phyloP scores from a whole-genome alignment of 2,329 filamentous ascomycete species.

The Alternaria angustiovoidea region DNA sequence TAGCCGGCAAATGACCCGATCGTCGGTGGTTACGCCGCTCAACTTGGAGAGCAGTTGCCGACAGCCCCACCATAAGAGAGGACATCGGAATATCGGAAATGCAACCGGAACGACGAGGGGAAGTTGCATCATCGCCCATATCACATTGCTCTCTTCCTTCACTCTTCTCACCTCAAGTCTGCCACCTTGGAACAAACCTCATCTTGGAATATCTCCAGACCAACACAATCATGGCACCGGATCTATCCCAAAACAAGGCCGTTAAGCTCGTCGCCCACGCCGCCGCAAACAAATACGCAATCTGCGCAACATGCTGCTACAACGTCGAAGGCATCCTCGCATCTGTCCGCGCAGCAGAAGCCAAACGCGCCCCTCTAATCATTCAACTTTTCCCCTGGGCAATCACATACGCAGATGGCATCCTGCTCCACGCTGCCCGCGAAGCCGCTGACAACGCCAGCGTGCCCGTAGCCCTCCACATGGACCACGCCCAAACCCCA shows the following conservation, averaged over 20 bases:
- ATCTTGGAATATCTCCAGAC: neutral
- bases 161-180: neutral
- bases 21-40: slow-evolving; percentile 27
- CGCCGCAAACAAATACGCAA: slow-evolving; percentile 63
- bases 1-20: slow-evolving; percentile 26
- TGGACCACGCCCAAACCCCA: slow-evolving; percentile 72
- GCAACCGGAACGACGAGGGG: slow-evolving; percentile 21
- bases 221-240: slow-evolving; percentile 53
- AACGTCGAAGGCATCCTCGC: slow-evolving; percentile 76
- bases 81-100: slow-evolving; percentile 29
- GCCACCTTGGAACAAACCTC: neutral
- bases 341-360: slow-evolving; percentile 73
- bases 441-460: slow-evolving; percentile 50
- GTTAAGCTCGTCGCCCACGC: slow-evolving; percentile 65
- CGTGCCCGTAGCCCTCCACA: slow-evolving; percentile 69
- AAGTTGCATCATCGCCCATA: slow-evolving; percentile 8
- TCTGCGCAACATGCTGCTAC: slow-evolving; percentile 70
- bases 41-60: slow-evolving; percentile 19
- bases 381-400: slow-evolving; percentile 80
- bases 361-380: slow-evolving; percentile 71
- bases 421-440: slow-evolving; percentile 57
- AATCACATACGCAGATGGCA: slow-evolving; percentile 67
- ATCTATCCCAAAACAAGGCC: slow-evolving; percentile 56
- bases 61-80: slow-evolving; percentile 16
- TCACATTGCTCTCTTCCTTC: neutral